Percentiles rank a stretch among this genome's conserved stretches.
These are phyloP conservation scores for Macrophomina phaseolina DNA, from an alignment of 2,329 filamentous ascomycete species.

Conservation along the genomic window DNA sequence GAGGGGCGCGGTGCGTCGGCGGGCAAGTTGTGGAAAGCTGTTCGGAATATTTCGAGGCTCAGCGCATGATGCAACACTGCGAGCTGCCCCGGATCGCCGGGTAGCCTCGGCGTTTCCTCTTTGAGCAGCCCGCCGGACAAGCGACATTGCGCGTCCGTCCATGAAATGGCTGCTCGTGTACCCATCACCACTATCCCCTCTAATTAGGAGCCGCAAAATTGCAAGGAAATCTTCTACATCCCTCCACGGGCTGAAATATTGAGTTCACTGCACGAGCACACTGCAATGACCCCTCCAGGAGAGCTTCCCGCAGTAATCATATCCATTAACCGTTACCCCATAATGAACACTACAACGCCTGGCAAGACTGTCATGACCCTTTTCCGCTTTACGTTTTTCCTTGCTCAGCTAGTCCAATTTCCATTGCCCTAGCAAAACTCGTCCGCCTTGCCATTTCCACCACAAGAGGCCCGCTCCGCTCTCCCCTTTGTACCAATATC, in stretches of 20 bases:
- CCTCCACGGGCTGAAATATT: no score
- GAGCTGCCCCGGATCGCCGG: constrained; percentile 8
- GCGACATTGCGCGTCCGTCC: not conserved
- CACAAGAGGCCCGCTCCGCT: not conserved
- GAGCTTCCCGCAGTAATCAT: not conserved
- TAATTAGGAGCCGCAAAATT: not conserved
- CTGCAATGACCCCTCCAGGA: not conserved
- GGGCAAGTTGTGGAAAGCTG: constrained; percentile 14
- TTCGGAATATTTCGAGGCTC: constrained; percentile 18
- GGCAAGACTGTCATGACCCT: not conserved
- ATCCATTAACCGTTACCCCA: constrained; percentile 1
- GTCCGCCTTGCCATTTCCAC: no score
- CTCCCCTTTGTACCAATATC: not conserved
- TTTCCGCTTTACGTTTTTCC: constrained; percentile 6
- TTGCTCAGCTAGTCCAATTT: not conserved
- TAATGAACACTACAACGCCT: constrained; percentile 6
- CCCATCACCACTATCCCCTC: not conserved
- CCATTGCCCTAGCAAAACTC: not conserved
- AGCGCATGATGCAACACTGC: constrained; percentile 17
- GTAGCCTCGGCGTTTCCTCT: constrained; percentile 7
- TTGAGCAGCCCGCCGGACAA: not conserved
- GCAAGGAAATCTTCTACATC: no score
- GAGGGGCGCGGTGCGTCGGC: not conserved
- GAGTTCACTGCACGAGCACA: not conserved
- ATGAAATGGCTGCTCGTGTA: not conserved